Base-by-base conservation (phyloP, 257 asterid species). In the Verbascum thapsus region DNA sequence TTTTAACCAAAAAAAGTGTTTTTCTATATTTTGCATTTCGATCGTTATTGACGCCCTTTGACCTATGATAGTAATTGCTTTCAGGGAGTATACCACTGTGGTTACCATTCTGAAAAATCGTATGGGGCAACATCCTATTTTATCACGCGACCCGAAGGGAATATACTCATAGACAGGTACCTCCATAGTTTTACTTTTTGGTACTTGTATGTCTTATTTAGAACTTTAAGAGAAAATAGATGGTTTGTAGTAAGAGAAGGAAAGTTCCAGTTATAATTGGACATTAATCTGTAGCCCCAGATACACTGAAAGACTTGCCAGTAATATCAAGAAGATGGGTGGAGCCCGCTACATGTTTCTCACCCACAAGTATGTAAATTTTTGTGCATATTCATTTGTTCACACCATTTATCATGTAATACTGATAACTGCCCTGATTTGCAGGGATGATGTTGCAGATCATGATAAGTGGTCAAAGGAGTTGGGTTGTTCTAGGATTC, bases 311-410 rank as follows among this genome's bases (percentile, higher is more conserved):
- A 55, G 41, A 23, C 70, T 83, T 72, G 81, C 86, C 66, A 53
- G 55, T 74, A 79, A 61, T 17, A 79, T 86, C 58, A 79, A 77
- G 76, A 74, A 74, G 76, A 75, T 81, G 81, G 90, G 95, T 53
- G 95, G 90, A 69, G 90, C 86, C 44, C 84, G 73, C 74, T 86
- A 64, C 65, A 86, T 86, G 90, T 86, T 86, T 75, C 95, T 86
- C 60, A 83, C 88, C 16, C 90, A 86, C 85, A 81, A 43, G 94
- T 82, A 82, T 20, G 74, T 49, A 32, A 67, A 50, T 60, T 40
- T 11, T 23, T 38, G 44, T 19, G 39, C 5, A 5, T 17, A 35
- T 48, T 61, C n/a, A 26, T 51, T 51, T 34, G 6, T 54, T 40
- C 45, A 22, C 40, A 52, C 58, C 57, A 62, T 52, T 64, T 61